Percentiles rank a stretch among this genome's conserved stretches.
phyloP scores from a whole-genome alignment of 768 basidiomycete species.

The Tulasnella sp. region DNA sequence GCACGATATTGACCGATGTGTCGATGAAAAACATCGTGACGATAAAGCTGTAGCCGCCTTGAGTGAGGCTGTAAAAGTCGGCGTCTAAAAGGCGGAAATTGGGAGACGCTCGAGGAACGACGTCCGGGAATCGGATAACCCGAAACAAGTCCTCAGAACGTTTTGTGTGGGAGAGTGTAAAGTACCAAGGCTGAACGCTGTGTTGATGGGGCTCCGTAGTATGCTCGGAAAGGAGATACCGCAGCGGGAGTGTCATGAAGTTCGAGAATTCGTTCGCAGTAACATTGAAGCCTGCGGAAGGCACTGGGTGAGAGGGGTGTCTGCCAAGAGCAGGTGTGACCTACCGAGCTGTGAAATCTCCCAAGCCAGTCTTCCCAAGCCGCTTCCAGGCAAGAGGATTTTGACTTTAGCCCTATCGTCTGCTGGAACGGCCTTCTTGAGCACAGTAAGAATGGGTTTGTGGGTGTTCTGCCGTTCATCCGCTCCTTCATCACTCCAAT shows the following conservation, averaged over 20 bases:
- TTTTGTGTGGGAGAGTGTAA: slow-evolving; percentile 69
- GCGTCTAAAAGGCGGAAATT: slow-evolving; percentile 48
- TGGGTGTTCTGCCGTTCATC: slow-evolving; percentile 55
- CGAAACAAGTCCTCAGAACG: slow-evolving; percentile 50
- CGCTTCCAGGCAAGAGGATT: slow-evolving; percentile 61
- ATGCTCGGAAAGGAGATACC: slow-evolving; percentile 51
- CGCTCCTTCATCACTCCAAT: slow-evolving; percentile 62
- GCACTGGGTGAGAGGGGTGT: neutral
- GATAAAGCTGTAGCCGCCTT: slow-evolving; percentile 52
- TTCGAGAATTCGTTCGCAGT: slow-evolving; percentile 61
- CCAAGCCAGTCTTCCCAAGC: slow-evolving; percentile 63
- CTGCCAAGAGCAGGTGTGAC: slow-evolving; percentile 22
- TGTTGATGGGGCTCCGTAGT: slow-evolving; percentile 48
- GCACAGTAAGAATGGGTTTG: slow-evolving; percentile 50
- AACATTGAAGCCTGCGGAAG: slow-evolving; percentile 44
- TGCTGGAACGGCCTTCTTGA: slow-evolving; percentile 34
- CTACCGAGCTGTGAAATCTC: slow-evolving; percentile 59
- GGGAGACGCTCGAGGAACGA: slow-evolving; percentile 47
- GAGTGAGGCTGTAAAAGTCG: slow-evolving; percentile 49
- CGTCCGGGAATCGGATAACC: slow-evolving; percentile 55
- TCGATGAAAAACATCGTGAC: slow-evolving; percentile 66
- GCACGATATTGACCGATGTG: slow-evolving; percentile 52
- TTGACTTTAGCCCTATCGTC: slow-evolving; percentile 37
- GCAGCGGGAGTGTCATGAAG: slow-evolving; percentile 61
- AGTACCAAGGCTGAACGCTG: slow-evolving; percentile 54